Evolutionary conservation across 2,329 filamentous ascomycete genomes (phyloP).

Genomic region (Aspergillus vadensis): DNA sequence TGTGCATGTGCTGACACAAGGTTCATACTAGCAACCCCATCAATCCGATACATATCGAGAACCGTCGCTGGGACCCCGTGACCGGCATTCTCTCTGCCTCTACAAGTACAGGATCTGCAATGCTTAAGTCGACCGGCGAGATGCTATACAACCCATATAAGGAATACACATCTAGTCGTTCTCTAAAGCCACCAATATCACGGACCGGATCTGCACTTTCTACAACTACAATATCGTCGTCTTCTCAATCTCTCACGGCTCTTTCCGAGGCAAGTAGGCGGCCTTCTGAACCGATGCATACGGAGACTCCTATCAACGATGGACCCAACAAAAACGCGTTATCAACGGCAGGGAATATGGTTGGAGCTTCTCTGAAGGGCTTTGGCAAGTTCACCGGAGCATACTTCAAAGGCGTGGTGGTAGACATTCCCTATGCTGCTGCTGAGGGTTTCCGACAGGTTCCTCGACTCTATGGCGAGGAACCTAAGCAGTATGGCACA

Average conservation of each 20-base stretch:
- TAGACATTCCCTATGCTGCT: slow-evolving; percentile 41
- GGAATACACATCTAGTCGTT: slow-evolving; percentile 21
- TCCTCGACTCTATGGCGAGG: slow-evolving; percentile 42
- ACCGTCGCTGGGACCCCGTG: slow-evolving; percentile 38
- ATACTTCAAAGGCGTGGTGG: slow-evolving; percentile 35
- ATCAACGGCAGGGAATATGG: slow-evolving; percentile 12
- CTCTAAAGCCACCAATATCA: not conserved
- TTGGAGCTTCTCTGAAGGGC: slow-evolving; percentile 23
- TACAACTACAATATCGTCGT: not conserved
- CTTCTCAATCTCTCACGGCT: not conserved
- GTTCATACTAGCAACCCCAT: slow-evolving; percentile 23
- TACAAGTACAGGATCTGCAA: slow-evolving; percentile 28
- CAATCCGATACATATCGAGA: slow-evolving; percentile 37
- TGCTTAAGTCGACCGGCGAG: slow-evolving; percentile 28
- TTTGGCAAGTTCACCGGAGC: slow-evolving; percentile 29
- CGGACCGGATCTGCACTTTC: not conserved
- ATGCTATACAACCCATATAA: slow-evolving; percentile 34
- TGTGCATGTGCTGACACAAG: not conserved
- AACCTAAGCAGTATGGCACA: slow-evolving; percentile 33
- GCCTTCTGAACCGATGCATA: not conserved
- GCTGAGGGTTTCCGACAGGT: slow-evolving; percentile 39
- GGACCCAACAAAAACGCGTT: not conserved
- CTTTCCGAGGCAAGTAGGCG: not conserved
- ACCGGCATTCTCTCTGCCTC: slow-evolving; percentile 31
- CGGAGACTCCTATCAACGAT: not conserved